These are phyloP conservation scores for Rhizopogon vinicolor DNA, from an alignment of 768 basidiomycete species.

Conservation along the genomic window DNA sequence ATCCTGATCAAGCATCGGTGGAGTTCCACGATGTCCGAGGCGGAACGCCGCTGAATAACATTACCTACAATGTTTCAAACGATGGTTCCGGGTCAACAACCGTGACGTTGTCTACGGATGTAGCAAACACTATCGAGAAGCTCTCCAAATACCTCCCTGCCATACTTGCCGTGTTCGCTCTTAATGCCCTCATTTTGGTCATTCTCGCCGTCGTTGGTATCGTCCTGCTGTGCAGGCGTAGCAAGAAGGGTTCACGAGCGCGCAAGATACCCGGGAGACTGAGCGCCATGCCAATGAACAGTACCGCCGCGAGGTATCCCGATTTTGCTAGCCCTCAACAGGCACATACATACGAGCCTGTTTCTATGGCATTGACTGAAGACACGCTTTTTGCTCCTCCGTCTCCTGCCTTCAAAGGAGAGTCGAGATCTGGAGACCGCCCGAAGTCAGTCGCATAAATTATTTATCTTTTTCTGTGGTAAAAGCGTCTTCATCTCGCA, in stretches of 20 bases:
- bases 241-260: conserved; percentile 29
- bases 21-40: conserved; percentile 71
- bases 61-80: conserved; percentile 55
- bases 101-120: conserved; percentile 54
- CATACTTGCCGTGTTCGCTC: conserved; percentile 69
- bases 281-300: conserved; percentile 56
- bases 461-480: not conserved
- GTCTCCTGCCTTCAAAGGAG: conserved; percentile 50
- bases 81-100: conserved; percentile 39
- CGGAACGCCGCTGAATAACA: conserved; percentile 56
- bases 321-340: conserved; percentile 30
- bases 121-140: conserved; percentile 54
- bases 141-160: conserved; percentile 66
- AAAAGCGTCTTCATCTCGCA: not conserved
- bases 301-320: conserved; percentile 22
- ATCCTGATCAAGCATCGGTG: conserved; percentile 63
- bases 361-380: conserved; percentile 48
- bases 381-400: conserved; percentile 51
- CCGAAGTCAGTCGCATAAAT: conserved; percentile 39
- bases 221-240: conserved; percentile 48
- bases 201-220: conserved; percentile 50
- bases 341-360: conserved; percentile 63
- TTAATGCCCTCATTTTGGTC: conserved; percentile 71
- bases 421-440: conserved; percentile 27
- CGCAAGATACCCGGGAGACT: conserved; percentile 40